Percentiles rank a stretch among this genome's conserved stretches.
Evolutionary conservation across 208 protist species (phyloP).

Genomic region (Trypanosoma lewisi): DNA sequence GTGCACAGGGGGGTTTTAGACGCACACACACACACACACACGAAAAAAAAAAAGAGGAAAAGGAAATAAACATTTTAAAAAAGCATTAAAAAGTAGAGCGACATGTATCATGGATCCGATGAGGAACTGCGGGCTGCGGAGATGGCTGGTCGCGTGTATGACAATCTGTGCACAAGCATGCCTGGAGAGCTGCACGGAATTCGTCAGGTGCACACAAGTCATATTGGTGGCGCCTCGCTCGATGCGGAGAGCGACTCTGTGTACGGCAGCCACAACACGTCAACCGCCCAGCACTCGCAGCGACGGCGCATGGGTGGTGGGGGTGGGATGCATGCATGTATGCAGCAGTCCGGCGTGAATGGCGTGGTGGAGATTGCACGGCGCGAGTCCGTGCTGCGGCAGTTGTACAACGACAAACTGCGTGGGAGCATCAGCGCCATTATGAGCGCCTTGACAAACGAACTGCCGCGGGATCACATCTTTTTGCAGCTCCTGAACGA

Average conservation of each 20-base stretch:
- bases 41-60: neutral
- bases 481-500: slow-evolving; percentile 76
- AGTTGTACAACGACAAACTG: slow-evolving; percentile 75
- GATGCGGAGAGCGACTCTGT: slow-evolving; percentile 22
- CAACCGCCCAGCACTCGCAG: slow-evolving; percentile 4
- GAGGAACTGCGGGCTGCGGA: slow-evolving; percentile 28
- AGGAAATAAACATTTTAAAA: neutral
- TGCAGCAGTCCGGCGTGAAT: slow-evolving; percentile 16
- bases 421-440: slow-evolving; percentile 57
- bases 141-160: slow-evolving; percentile 26
- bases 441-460: slow-evolving; percentile 43
- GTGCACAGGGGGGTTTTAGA: neutral
- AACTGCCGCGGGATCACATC: slow-evolving; percentile 72
- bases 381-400: slow-evolving; percentile 34
- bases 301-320: neutral
- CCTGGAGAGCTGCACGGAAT: slow-evolving; percentile 17
- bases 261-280: slow-evolving; percentile 19
- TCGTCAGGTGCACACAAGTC: slow-evolving; percentile 21
- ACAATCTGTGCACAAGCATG: slow-evolving; percentile 20
- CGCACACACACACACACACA: neutral
- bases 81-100: neutral
- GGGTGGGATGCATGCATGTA: neutral
- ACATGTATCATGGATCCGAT: slow-evolving; percentile 21
- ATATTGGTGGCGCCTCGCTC: slow-evolving; percentile 20
- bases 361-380: slow-evolving; percentile 29